A percentile compares a stretch with the other conserved stretches of the same genome.
Evolutionary conservation across 2,329 filamentous ascomycete species (phyloP).

Genomic region (Chaetomium strumarium): DNA sequence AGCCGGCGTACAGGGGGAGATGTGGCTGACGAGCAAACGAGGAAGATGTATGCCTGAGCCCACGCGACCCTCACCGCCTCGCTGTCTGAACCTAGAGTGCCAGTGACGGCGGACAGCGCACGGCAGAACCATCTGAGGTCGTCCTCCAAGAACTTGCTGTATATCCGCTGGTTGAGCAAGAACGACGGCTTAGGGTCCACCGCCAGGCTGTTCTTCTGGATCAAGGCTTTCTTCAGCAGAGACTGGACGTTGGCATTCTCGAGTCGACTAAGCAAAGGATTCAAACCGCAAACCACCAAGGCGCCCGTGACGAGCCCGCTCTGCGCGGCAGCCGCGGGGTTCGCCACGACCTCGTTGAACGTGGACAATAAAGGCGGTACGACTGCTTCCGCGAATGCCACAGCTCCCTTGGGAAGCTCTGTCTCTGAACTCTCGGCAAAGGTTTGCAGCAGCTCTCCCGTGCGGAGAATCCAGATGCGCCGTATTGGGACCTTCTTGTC

Average conservation of each 20-base stretch:
- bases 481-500: slow-evolving; percentile 79
- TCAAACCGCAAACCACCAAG: slow-evolving; percentile 65
- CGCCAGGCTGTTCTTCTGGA: slow-evolving; percentile 60
- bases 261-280: slow-evolving; percentile 46
- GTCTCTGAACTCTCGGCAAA: slow-evolving; percentile 36
- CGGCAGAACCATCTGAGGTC: slow-evolving; percentile 73
- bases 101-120: slow-evolving; percentile 59
- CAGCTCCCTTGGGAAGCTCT: slow-evolving; percentile 41
- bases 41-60: slow-evolving; percentile 80
- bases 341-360: slow-evolving; percentile 72
- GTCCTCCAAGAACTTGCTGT: slow-evolving; percentile 68
- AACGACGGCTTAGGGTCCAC: slow-evolving; percentile 81
- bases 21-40: slow-evolving; percentile 59
- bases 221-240: slow-evolving; percentile 54
- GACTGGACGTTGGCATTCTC: slow-evolving; percentile 43
- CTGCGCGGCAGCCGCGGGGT: slow-evolving; percentile 73
- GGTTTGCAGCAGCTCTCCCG: slow-evolving; percentile 64
- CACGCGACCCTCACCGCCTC: slow-evolving; percentile 59
- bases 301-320: slow-evolving; percentile 75
- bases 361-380: slow-evolving; percentile 56
- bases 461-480: slow-evolving; percentile 71
- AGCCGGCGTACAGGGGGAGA: slow-evolving; percentile 59
- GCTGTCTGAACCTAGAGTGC: slow-evolving; percentile 45
- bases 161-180: slow-evolving; percentile 76
- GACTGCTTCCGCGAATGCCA: slow-evolving; percentile 48